Evolutionary conservation across 2,329 filamentous ascomycete species (phyloP).

Genomic region (Pseudogymnoascus sp.): DNA sequence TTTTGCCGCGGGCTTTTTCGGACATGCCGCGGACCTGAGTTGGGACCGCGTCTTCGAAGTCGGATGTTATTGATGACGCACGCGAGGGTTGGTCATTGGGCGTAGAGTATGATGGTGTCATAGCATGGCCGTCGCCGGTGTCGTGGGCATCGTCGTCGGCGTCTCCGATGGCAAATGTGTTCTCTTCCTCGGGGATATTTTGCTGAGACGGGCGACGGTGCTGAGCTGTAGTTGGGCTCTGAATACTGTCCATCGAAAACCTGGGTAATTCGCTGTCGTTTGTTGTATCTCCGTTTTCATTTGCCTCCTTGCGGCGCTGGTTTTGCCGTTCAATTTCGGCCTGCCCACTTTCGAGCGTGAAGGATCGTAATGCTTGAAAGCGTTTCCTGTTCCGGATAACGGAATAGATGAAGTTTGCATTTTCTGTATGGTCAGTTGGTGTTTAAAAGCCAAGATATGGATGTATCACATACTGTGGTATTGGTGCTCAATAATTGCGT

Average conservation of each 20-base stretch:
- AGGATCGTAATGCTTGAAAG: slow-evolving; percentile 77
- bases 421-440: slow-evolving; percentile 46
- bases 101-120: slow-evolving; percentile 56
- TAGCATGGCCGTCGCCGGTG: slow-evolving; percentile 42
- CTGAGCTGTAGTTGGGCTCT: slow-evolving; percentile 52
- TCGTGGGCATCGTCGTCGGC: slow-evolving; percentile 59
- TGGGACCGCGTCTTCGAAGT: slow-evolving; percentile 71
- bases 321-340: slow-evolving; percentile 81
- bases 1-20: slow-evolving; percentile 92
- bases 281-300: slow-evolving; percentile 41
- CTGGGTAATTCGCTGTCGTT: slow-evolving; percentile 34
- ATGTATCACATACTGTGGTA: slow-evolving; percentile 57
- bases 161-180: slow-evolving; percentile 82
- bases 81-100: slow-evolving; percentile 57
- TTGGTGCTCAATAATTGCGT: slow-evolving; percentile 83
- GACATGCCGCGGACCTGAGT: slow-evolving; percentile 86
- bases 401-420: slow-evolving; percentile 72
- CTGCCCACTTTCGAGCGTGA: slow-evolving; percentile 86
- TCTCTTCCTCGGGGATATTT: slow-evolving; percentile 69
- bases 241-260: slow-evolving; percentile 61
- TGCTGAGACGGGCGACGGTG: slow-evolving; percentile 52
- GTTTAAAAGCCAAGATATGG: background rate
- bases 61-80: slow-evolving; percentile 61
- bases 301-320: slow-evolving; percentile 54
- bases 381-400: slow-evolving; percentile 73